Conservation (phyloP, 352 stramenopile genomes). For the Elongisporangium undulatum region DNA sequence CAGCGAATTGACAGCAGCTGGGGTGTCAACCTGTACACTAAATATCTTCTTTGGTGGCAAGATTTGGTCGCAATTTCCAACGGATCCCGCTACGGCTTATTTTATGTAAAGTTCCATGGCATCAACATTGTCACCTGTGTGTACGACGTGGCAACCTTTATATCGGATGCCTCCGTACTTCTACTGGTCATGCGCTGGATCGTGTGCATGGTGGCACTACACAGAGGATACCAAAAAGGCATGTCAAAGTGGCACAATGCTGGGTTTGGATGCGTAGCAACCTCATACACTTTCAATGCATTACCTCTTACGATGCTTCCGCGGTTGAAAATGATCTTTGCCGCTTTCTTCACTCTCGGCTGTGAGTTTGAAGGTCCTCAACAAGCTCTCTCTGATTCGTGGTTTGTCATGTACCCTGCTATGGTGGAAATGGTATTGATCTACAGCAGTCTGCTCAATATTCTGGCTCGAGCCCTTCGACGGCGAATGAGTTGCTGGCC, state of each 20-base stretch:
- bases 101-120: constrained; percentile 5
- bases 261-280: constrained; percentile 9
- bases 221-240: constrained; percentile 15
- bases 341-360: constrained; percentile 19
- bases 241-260: constrained; percentile 10
- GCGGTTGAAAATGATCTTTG: constrained; percentile 13
- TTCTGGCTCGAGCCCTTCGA: constrained; percentile 2
- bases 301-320: constrained; percentile 15
- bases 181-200: constrained; percentile 38
- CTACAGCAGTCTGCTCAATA: constrained; percentile 20
- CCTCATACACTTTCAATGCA: constrained; percentile 11
- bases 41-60: background rate
- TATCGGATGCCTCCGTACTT: constrained; percentile 33
- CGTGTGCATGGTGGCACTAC: constrained; percentile 26
- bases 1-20: constrained; percentile 5
- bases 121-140: constrained; percentile 12
- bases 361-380: constrained; percentile 20
- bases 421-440: constrained; percentile 21
- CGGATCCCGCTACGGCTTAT: constrained; percentile 5
- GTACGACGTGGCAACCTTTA: constrained; percentile 39
- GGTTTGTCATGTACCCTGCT: constrained; percentile 30
- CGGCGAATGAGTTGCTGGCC: constrained; percentile 20
- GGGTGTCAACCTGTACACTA: constrained; percentile 15
- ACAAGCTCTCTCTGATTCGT: constrained; percentile 12
- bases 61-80: constrained; percentile 4